Evolutionary conservation across 73 alveolate genomes (phyloP).

Genomic region (Paramecium sonneborni): DNA sequence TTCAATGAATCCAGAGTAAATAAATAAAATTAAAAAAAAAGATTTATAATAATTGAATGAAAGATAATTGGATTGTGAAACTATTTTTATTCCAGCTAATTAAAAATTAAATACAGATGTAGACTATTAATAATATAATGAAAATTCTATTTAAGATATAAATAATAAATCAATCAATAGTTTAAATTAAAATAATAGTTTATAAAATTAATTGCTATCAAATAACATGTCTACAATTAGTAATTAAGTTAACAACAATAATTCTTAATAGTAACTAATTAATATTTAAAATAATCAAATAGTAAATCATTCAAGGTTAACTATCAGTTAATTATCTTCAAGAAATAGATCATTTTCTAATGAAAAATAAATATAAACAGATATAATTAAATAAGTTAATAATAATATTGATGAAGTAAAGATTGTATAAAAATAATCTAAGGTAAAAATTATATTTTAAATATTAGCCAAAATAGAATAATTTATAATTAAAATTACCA

Average conservation of each 20-base stretch:
- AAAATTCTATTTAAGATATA: not conserved
- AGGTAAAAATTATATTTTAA: not conserved
- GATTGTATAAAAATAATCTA: not conserved
- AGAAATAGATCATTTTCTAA: not conserved
- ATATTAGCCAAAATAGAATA: not conserved
- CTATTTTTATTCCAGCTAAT: not conserved
- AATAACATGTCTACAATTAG: not conserved
- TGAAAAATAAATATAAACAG: not conserved
- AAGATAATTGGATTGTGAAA: conserved; percentile 4
- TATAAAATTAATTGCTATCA: not conserved
- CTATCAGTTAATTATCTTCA: not conserved
- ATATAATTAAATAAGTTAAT: not conserved
- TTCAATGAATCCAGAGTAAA: not conserved
- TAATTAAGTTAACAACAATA: not conserved
- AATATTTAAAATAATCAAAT: not conserved
- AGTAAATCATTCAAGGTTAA: not conserved
- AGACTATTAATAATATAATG: not conserved
- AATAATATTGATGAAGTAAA: not conserved
- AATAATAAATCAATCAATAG: not conserved
- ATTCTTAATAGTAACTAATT: not conserved
- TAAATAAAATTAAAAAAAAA: not conserved
- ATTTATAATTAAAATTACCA: conserved; percentile 13
- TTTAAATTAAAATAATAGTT: not conserved
- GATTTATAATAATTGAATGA: not conserved
- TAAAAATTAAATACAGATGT: not conserved